phyloP scores from a whole-genome alignment of 2,329 filamentous ascomycete species.

The Neofusicoccum sp. region DNA sequence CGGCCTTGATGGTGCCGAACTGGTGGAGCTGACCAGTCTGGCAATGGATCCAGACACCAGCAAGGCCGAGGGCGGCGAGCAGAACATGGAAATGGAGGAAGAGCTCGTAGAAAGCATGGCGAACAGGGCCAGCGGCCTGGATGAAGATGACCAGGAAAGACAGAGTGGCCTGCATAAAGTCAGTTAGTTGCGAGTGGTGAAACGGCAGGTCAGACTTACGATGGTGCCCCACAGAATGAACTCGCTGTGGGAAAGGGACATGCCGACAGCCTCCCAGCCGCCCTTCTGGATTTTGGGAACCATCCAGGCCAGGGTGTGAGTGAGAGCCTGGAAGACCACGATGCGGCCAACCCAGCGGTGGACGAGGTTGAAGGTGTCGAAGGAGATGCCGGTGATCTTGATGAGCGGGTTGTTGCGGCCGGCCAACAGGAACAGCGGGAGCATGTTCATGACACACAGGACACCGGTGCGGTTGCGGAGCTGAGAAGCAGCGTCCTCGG shows the following conservation, averaged over 20 bases:
- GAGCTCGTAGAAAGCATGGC: constrained; percentile 76
- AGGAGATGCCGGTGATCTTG: constrained; percentile 67
- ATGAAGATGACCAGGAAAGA: constrained; percentile 63
- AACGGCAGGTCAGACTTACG: constrained; percentile 43
- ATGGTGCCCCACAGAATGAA: constrained; percentile 64
- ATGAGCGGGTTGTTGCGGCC: constrained; percentile 79
- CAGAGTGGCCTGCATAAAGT: constrained; percentile 49
- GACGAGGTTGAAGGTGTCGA: constrained; percentile 79
- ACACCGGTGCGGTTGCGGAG: constrained; percentile 67
- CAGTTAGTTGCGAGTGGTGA: background rate
- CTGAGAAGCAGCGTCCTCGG: constrained; percentile 68
- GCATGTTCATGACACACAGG: constrained; percentile 73
- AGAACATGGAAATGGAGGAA: constrained; percentile 73
- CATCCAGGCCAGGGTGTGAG: constrained; percentile 64
- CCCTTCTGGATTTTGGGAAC: constrained; percentile 41
- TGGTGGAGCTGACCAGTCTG: constrained; percentile 55
- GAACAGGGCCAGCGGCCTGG: constrained; percentile 67
- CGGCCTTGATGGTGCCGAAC: constrained; percentile 59
- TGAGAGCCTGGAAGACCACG: constrained; percentile 65
- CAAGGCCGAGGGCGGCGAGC: constrained; percentile 58
- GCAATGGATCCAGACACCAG: constrained; percentile 66
- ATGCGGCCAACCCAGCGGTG: constrained; percentile 80
- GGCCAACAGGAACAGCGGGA: constrained; percentile 71
- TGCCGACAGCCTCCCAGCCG: constrained; percentile 51
- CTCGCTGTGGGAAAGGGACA: constrained; percentile 39